Base-by-base conservation (phyloP, 805 yeast genomes). In the Nakazawaea wyomingensis region DNA sequence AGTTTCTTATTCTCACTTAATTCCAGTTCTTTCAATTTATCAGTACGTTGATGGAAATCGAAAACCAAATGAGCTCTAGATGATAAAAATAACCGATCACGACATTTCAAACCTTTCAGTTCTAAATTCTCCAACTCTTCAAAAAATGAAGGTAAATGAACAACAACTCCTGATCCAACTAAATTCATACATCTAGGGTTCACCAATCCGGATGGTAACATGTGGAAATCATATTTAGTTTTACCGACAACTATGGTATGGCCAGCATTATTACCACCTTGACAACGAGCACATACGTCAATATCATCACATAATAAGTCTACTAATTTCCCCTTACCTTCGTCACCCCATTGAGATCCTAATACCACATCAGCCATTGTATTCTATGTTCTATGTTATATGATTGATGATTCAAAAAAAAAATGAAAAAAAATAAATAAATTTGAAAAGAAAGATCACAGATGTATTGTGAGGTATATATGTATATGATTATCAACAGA, bases 311-410 rank as follows among this genome's bases (percentile, higher is more conserved):
- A 95, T 41, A 93, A 75, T 44, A 93, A 72, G 63, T 93, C 99
- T 39, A 93, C 99, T 46, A 93, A 76, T 67, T 93, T 93, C 46
- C 99, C 99, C 64, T 93, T 93, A 62, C 99, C 99, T 78, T 93
- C 99, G 62, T 93, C 99, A 51, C 99, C 99, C 99, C 99, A 93
- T 69, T 93, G 99, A 67, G 98, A 72, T 47, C 99, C 99, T 57
- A 93, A 75, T 43, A 93, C 99, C 51, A 93, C 98, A 70, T 83
- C 85, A 63, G 86, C 83, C 90, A 82, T 24, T 24, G 11, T 24
- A n/a, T 11, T 24, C 27, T 24, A 8, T 24, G 27, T 9, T 82
- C 32, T 32, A 37, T 30, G 11, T 28, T 14, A 16, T 33, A 20
- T 21, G 30, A 10, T 43, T 16, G n/a, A n/a, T n/a, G n/a, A n/a